Conservation (phyloP, 2,329 filamentous ascomycete genomes). For the Diaporthe vexans region DNA sequence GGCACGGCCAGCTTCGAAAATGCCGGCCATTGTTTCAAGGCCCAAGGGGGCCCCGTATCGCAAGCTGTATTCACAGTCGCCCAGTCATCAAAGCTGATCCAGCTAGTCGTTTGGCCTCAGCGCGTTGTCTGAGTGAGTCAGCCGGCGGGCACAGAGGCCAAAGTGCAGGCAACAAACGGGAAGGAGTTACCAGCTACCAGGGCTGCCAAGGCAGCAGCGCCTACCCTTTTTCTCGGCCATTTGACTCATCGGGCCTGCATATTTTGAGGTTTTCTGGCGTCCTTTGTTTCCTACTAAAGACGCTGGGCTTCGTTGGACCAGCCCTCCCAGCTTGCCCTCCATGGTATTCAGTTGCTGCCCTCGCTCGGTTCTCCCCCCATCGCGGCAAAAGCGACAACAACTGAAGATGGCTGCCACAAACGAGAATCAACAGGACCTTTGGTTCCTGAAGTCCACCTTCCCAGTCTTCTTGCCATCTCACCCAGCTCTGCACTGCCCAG, state of each 20-base stretch:
- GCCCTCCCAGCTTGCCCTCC: too few relatives aligned
- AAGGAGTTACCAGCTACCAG: neutral
- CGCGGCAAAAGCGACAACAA: neutral
- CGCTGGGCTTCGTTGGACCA: neutral
- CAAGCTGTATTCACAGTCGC: neutral
- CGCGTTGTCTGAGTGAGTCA: slow-evolving; percentile 14
- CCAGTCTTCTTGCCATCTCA: slow-evolving; percentile 56
- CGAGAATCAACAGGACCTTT: slow-evolving; percentile 44
- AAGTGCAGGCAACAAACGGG: neutral
- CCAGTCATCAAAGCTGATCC: neutral
- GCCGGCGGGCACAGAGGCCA: slow-evolving; percentile 6
- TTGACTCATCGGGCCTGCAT: slow-evolving; percentile 7
- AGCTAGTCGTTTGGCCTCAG: neutral
- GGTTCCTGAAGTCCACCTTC: slow-evolving; percentile 56
- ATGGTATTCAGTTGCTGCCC: neutral
- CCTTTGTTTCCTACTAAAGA: neutral
- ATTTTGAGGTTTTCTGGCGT: neutral
- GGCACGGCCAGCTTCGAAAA: too few relatives aligned
- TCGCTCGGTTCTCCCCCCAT: neutral
- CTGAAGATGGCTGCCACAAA: slow-evolving; percentile 28
- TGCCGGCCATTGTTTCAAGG: neutral
- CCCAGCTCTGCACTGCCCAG: slow-evolving; percentile 51
- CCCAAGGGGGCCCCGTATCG: neutral
- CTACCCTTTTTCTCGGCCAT: neutral
- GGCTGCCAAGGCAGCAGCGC: slow-evolving; percentile 19